phyloP scores from a whole-genome alignment of 306 rosid species.

The Rosa chinensis region DNA sequence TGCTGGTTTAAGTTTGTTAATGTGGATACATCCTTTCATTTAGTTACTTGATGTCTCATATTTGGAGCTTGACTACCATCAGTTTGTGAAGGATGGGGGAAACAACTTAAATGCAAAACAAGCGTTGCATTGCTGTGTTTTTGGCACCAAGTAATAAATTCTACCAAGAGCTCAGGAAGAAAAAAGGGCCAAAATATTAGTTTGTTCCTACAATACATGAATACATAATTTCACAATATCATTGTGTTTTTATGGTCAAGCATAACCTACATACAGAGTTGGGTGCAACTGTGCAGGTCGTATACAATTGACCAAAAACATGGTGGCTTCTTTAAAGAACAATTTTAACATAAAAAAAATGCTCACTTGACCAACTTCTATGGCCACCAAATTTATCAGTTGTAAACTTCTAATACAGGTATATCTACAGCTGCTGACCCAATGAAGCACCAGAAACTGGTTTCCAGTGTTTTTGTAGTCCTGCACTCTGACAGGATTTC shows the following conservation, averaged over 20 bases:
- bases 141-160: background rate
- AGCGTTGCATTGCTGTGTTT: background rate
- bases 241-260: background rate
- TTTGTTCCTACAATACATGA: no score
- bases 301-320: background rate
- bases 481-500: background rate
- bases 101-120: background rate
- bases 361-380: background rate
- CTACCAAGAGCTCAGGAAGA: no score
- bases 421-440: conserved; percentile 8
- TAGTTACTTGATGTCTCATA: background rate
- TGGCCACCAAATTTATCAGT: background rate
- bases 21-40: background rate
- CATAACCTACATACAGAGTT: background rate
- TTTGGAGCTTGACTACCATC: background rate
- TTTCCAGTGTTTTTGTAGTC: background rate
- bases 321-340: background rate
- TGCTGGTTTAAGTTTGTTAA: background rate
- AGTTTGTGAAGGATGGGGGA: background rate
- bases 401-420: background rate
- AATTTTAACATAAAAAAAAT: background rate
- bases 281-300: background rate
- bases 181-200: background rate
- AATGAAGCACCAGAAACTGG: conserved; percentile 1
- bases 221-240: no score